Base-by-base conservation (phyloP, 768 basidiomycete genomes). In the Coprinellus micaceus region DNA sequence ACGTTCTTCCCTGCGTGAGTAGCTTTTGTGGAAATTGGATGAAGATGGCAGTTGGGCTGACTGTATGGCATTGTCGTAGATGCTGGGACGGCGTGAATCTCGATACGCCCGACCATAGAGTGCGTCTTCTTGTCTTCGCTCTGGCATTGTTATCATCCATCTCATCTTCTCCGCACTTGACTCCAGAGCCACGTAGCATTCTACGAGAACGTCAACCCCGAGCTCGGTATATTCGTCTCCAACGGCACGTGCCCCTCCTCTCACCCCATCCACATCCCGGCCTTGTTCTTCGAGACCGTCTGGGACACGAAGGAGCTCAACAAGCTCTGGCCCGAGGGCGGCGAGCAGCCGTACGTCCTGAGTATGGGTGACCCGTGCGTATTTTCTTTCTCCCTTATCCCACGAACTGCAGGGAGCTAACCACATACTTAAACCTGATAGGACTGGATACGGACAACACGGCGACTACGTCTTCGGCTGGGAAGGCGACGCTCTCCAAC, bases 71-170 rank as follows among this genome's bases (percentile, higher is more conserved):
- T 24, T 29, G 7, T 6, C 13, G n/a, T 43, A 57, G 56, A 43
- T 57, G 56, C 56, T 57, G 56, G 56, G 49, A 57, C 24, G 56
- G 56, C 9, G 25, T 33, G 13, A 57, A 57, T 26, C 19, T 44
- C 9, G 51, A 57, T 33, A 36, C 21, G n/a, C 56, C 51, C 10
- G 44, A 52, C 49, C 49, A 52, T 19, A 28, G 22, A 4, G 55
- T 57, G 12, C 21, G 48, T 30, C 33, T n/a, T n/a, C n/a, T n/a
- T n/a, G n/a, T n/a, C n/a, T n/a, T n/a, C n/a, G 13, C 17, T 4
- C 30, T 9, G 24, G 22, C 13, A 37, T 3, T 11, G 21, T 24
- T 21, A 12, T 28, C n/a, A 2, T 25, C 7, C 51, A n/a, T 52
- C 26, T 21, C 36, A n/a, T 37, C 22, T 36, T 17, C 17, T 13